Evolutionary conservation across 371 early-diverging fungal species (phyloP).

Genomic region (Apophysomyces sp.): DNA sequence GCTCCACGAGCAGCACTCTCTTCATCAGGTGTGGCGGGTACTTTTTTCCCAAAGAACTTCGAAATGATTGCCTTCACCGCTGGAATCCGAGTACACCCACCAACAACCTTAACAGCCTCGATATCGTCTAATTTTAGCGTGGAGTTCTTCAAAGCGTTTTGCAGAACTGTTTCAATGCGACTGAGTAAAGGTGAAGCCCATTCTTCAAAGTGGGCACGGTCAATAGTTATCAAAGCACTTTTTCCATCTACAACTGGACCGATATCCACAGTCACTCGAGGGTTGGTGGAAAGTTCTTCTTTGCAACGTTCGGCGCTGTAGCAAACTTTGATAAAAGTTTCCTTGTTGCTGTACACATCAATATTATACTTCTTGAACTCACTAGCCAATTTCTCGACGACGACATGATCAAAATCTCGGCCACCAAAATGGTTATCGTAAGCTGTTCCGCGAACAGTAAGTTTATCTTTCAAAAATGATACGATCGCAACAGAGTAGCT

Average conservation of each 20-base stretch:
- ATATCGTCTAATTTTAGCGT: slow-evolving; percentile 75
- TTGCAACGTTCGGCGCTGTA: slow-evolving; percentile 90
- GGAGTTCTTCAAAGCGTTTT: slow-evolving; percentile 72
- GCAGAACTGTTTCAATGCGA: slow-evolving; percentile 67
- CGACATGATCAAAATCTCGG: slow-evolving; percentile 87
- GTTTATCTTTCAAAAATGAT: slow-evolving; percentile 88
- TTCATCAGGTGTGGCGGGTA: slow-evolving; percentile 92
- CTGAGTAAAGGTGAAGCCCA: slow-evolving; percentile 66
- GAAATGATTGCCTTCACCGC: slow-evolving; percentile 82
- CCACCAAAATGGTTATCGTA: slow-evolving; percentile 92
- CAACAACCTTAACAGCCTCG: slow-evolving; percentile 87
- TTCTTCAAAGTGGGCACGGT: slow-evolving; percentile 79
- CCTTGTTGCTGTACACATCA: slow-evolving; percentile 80
- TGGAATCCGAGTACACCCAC: slow-evolving; percentile 92
- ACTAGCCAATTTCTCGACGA: slow-evolving; percentile 77
- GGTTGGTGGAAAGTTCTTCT: slow-evolving; percentile 91
- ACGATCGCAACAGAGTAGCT: slow-evolving; percentile 85
- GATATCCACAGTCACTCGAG: slow-evolving; percentile 82
- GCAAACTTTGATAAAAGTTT: slow-evolving; percentile 86
- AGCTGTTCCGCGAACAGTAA: slow-evolving; percentile 85
- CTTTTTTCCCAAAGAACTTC: slow-evolving; percentile 79
- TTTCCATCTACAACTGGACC: slow-evolving; percentile 87
- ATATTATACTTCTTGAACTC: slow-evolving; percentile 93
- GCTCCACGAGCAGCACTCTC: slow-evolving; percentile 94
- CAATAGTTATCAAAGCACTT: slow-evolving; percentile 75